These are phyloP conservation scores for Geotrichum bryndzae DNA, from an alignment of 1,139 yeast species.

Conservation along the genomic window DNA sequence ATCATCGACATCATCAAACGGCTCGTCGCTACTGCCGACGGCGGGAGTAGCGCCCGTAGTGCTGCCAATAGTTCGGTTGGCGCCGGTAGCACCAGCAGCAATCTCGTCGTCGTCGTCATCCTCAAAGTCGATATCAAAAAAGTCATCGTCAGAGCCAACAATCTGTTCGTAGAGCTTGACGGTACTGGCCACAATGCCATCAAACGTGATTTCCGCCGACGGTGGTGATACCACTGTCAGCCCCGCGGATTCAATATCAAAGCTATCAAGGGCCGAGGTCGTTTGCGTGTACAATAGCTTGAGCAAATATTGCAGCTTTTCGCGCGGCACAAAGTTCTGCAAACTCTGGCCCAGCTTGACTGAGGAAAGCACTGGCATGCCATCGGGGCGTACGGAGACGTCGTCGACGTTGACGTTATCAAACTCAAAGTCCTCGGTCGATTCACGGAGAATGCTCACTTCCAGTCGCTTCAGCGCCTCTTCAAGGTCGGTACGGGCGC, in stretches of 20 bases:
- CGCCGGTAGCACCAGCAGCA: not conserved
- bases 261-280: slow-evolving; percentile 1
- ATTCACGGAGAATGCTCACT: slow-evolving; percentile 70
- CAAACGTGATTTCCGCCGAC: slow-evolving; percentile 79
- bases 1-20: slow-evolving; percentile 15
- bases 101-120: slow-evolving; percentile 64
- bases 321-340: slow-evolving; percentile 76
- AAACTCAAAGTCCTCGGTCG: slow-evolving; percentile 49
- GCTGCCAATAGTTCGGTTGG: not conserved
- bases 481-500: slow-evolving; percentile 71
- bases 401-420: slow-evolving; percentile 53
- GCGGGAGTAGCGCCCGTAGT: not conserved
- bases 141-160: slow-evolving; percentile 91
- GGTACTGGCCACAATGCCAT: slow-evolving; percentile 82
- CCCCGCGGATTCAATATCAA: slow-evolving; percentile 40
- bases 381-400: slow-evolving; percentile 49
- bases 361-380: slow-evolving; percentile 67
- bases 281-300: slow-evolving; percentile 74
- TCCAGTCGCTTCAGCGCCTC: slow-evolving; percentile 78
- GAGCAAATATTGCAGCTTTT: slow-evolving; percentile 67
- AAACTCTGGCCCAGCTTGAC: slow-evolving; percentile 81
- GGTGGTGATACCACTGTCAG: slow-evolving; percentile 46
- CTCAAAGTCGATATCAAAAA: slow-evolving; percentile 92
- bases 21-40: not conserved
- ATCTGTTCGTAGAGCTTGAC: slow-evolving; percentile 64